Base-by-base conservation (phyloP, 345 rosid species). In the Lepidium africanum region DNA sequence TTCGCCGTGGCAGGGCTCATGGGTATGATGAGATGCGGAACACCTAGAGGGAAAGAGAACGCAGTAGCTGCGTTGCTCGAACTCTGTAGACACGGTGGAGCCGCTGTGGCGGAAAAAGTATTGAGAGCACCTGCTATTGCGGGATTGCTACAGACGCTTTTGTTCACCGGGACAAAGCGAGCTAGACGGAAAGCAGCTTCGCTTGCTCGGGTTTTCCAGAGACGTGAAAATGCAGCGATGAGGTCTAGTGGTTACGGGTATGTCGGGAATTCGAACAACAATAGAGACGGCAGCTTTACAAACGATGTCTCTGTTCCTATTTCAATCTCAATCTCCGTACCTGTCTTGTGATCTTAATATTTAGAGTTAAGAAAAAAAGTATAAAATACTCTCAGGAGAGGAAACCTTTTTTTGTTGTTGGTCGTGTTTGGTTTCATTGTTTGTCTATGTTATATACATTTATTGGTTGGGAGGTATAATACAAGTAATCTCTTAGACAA, bases 151-250 rank as follows among this genome's bases (percentile, higher is more conserved):
- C 96, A 86, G 58, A 73, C 84, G 8, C 81, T 94, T 27, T 72
- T 94, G 67, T 91, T 91, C 68, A 94, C 95, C 0, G 96, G 99
- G 50, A 89, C 99, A 27, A 94, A 89, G 74, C 78, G 99, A 11
- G 99, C 99, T 2, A 84, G 96, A 76, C 81, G 99, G 65, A 95
- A 95, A 74, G 96, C 97, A 0, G 94, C 94, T 50, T 91, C 99
- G 4, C 97, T 91, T 60, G 97, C 92, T 23, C 80, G 96, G 66
- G 96, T 87, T 69, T 89, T 89, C 41, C 96, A 89, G 68, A 87
- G 96, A 70, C 70, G 89, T 6, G 96, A 86, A 77, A 79, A 84
- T 39, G 78, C 84, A 1, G 42, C 86, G 2, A 54, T 84, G 67
- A 81, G 83, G 74, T 79, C 78, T 1, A 88, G 88, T 3, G 88